Percentiles rank a stretch among this genome's conserved stretches.
phyloP scores from a whole-genome alignment of 257 asterid species.

The Petrea volubilis region DNA sequence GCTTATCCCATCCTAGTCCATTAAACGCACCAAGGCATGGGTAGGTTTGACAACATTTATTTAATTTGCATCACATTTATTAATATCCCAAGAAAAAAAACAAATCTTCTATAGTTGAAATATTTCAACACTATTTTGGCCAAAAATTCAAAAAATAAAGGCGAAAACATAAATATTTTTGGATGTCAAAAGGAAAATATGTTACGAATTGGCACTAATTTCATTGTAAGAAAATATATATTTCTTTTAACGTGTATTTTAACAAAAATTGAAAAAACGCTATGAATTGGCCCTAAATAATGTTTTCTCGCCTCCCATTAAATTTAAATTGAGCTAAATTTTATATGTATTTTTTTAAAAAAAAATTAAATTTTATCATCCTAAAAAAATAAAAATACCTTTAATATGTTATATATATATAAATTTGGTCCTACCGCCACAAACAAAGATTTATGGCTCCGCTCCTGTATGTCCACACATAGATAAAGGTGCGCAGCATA shows the following conservation, averaged over 20 bases:
- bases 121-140: conserved; percentile 26
- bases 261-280: too few relatives aligned
- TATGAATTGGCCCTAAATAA: too few relatives aligned
- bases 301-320: too few relatives aligned
- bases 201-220: conserved; percentile 12
- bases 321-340: too few relatives aligned
- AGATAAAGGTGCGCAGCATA: neutral
- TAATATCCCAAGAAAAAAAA: conserved; percentile 16
- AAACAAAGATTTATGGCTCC: neutral
- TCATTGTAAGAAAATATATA: neutral
- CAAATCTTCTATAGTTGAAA: conserved; percentile 24
- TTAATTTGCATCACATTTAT: conserved; percentile 18
- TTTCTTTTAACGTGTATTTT: too few relatives aligned
- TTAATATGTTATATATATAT: too few relatives aligned
- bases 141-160: too few relatives aligned
- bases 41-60: conserved; percentile 23
- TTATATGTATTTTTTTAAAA: too few relatives aligned
- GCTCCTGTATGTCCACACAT: conserved; percentile 4
- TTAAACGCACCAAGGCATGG: neutral
- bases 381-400: neutral
- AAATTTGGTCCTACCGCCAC: too few relatives aligned
- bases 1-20: neutral
- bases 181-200: conserved; percentile 8
- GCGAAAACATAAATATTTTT: too few relatives aligned
- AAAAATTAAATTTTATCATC: too few relatives aligned